Evolutionary conservation across 2,329 filamentous ascomycete species (phyloP), one percentile per base, ranked within the genome.

Genomic region (Penicillium sp.): DNA sequence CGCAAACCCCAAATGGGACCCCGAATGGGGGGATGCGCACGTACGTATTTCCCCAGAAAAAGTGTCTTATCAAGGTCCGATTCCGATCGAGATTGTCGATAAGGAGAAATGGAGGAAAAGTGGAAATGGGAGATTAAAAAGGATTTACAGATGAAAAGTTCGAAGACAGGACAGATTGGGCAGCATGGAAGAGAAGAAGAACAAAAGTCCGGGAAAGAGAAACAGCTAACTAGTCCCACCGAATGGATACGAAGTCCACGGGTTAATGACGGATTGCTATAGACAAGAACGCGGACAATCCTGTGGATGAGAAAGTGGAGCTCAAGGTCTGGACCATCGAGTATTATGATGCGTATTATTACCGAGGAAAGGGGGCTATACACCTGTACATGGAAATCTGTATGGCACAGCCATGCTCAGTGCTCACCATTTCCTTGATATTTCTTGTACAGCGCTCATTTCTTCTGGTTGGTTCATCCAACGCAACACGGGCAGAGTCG

Each of bases 181-280:
- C 55, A 57, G 57, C 53, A 58, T 50, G 50, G 53, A 43, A 45
- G 55, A 48, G 31, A 45, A 27, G 42, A 57, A 44, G 46, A 53
- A 27, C 57, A 62, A 60, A 58, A 56, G 61, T 59, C 56, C 45
- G 44, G 59, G 49, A 50, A 57, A 57, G 53, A 49, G 13, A 50
- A 58, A 48, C 50, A 51, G 47, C 48, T 42, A 39, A 39, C 26
- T 35, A 59, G 53, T 56, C 47, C 57, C 58, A 57, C 51, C 51
- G 50, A 47, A 60, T 55, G 47, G 47, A 59, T 57, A 57, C 59
- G 61, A 62, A 43, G 37, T 49, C 19, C 14, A 14, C 29, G 29
- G 29, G 23, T 47, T 13, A 47, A 47, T 47, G 45, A 47, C 45
- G n/a, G 29, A 31, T 31, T 33, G 31, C 48, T 53, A 53, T 45